Evolutionary conservation across 2,329 filamentous ascomycete genomes (phyloP).

Genomic region (Neopestalotiopsis rosae): DNA sequence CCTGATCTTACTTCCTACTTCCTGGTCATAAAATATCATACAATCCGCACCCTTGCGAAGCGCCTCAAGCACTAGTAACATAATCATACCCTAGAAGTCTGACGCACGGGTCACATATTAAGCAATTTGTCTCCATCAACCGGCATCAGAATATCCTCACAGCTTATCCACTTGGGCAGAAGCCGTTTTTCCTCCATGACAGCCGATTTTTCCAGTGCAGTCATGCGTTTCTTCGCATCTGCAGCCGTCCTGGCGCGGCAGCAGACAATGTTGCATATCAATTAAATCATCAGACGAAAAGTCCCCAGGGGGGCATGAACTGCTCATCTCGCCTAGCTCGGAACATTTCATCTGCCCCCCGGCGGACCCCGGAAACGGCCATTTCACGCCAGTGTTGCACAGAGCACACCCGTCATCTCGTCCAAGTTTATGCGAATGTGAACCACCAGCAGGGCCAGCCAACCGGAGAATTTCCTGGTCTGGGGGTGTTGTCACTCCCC

Average conservation of each 20-base stretch:
- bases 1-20: neutral
- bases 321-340: slow-evolving; percentile 38
- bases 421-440: slow-evolving; percentile 37
- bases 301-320: slow-evolving; percentile 17
- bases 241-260: neutral
- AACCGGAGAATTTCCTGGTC: slow-evolving; percentile 29
- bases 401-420: slow-evolving; percentile 26
- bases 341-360: slow-evolving; percentile 38
- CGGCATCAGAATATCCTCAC: neutral
- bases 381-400: slow-evolving; percentile 30
- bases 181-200: neutral
- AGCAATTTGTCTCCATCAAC: neutral
- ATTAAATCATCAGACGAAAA: slow-evolving; percentile 9
- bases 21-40: neutral
- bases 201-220: neutral
- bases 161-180: neutral
- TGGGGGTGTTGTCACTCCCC: neutral
- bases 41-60: neutral
- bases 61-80: neutral
- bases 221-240: neutral
- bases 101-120: neutral
- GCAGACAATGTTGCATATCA: neutral
- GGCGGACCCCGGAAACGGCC: slow-evolving; percentile 36
- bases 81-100: neutral
- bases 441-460: slow-evolving; percentile 31